A percentile compares a stretch with the other conserved stretches of the same genome.
Evolutionary conservation across 495 filamentous ascomycete species (phyloP).

Genomic region (Penicillium riverlandense): DNA sequence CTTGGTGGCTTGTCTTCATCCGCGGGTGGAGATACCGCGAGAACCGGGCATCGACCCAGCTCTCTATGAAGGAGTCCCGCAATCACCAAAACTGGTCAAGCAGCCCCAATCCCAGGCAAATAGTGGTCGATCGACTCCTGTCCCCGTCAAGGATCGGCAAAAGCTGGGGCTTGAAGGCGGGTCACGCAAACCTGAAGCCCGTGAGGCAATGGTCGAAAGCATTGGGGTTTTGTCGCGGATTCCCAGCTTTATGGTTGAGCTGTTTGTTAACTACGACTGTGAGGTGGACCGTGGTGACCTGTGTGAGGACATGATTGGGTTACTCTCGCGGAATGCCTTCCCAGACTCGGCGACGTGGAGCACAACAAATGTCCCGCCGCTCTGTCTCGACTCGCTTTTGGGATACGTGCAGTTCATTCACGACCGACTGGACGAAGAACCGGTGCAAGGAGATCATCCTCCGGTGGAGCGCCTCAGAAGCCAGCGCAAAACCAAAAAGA

Average conservation of each 20-base stretch:
- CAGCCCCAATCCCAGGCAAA: slow-evolving; percentile 66
- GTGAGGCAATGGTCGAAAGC: slow-evolving; percentile 98
- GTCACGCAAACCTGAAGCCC: slow-evolving; percentile 80
- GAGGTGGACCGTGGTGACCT: slow-evolving; percentile 87
- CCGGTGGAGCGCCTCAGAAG: slow-evolving; percentile 54
- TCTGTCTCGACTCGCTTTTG: slow-evolving; percentile 88
- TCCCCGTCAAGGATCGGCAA: slow-evolving; percentile 88
- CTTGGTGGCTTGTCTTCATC: slow-evolving; percentile 87
- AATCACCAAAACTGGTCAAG: slow-evolving; percentile 79
- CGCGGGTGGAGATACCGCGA: slow-evolving; percentile 81
- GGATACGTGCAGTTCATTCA: slow-evolving; percentile 87
- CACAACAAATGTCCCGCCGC: slow-evolving; percentile 92
- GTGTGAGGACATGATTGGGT: slow-evolving; percentile 89
- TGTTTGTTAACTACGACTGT: slow-evolving; percentile 98
- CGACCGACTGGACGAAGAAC: slow-evolving; percentile 71
- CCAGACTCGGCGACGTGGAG: slow-evolving; percentile 99
- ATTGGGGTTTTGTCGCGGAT: slow-evolving; percentile 86
- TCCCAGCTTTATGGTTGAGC: slow-evolving; percentile 86
- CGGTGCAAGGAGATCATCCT: slow-evolving; percentile 58
- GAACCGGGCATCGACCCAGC: slow-evolving; percentile 86
- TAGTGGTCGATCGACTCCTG: slow-evolving; percentile 86
- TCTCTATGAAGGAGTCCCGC: slow-evolving; percentile 89
- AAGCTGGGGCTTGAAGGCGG: slow-evolving; percentile 92
- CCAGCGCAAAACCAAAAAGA: slow-evolving; percentile 70
- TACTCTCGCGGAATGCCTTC: slow-evolving; percentile 89